phyloP scores from a whole-genome alignment of 257 asterid species.

The Nicotiana tabacum region DNA sequence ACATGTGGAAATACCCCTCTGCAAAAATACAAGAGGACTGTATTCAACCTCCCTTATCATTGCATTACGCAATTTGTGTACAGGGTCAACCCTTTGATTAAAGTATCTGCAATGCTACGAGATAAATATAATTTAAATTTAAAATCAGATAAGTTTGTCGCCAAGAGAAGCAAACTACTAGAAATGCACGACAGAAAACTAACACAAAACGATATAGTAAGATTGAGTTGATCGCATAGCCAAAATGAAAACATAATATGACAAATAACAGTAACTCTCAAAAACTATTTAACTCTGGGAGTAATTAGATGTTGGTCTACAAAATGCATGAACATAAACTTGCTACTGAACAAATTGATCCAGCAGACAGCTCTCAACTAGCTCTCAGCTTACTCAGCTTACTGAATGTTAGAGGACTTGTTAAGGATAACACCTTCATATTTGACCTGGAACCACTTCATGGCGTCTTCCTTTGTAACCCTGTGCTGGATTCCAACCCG shows the following conservation, averaged over 20 bases:
- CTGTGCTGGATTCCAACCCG: conserved; percentile 48
- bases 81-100: neutral
- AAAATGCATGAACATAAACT: conserved; percentile 5
- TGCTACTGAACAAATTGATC: neutral
- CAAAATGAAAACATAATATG: neutral
- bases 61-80: neutral
- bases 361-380: neutral
- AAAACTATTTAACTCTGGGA: neutral
- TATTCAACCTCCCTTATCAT: neutral
- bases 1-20: neutral
- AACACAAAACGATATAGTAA: neutral
- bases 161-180: neutral
- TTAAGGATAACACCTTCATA: conserved; percentile 46
- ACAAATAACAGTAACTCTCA: neutral
- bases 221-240: neutral
- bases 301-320: conserved; percentile 12
- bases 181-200: neutral
- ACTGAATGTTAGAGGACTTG: conserved; percentile 29
- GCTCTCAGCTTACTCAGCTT: neutral
- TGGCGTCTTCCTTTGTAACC: conserved; percentile 40
- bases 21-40: neutral
- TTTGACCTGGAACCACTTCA: conserved; percentile 48
- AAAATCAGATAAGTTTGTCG: neutral
- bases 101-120: neutral
- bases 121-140: neutral